Base-by-base conservation (phyloP, 192 early-diverging fungal genomes). In the Polychytrium aggregatum region DNA sequence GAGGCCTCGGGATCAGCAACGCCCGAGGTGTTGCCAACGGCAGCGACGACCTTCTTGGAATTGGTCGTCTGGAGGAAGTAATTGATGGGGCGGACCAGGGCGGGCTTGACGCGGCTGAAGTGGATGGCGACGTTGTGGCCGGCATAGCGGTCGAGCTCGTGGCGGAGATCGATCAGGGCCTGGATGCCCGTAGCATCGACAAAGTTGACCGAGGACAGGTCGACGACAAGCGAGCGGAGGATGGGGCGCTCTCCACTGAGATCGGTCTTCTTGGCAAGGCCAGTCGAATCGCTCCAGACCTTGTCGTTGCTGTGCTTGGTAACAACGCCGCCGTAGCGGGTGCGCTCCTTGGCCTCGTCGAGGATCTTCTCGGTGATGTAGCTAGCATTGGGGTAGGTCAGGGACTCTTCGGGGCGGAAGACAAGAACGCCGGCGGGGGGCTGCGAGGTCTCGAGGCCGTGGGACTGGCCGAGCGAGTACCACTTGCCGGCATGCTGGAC, bases 181-280 rank as follows among this genome's bases (percentile, higher is more conserved):
- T 88, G 84, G 31, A 86, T 50, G 16, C 86, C 88, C 0, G 88
- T 86, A 17, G 78, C 75, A 52, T 95, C 91, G 36, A 92, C 69
- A 29, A 74, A 54, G 31, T 83, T 81, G 18, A 92, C 87, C 20
- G 74, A 79, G 0, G 79, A 67, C 41, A 95, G 78, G 55, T 95
- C 91, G 41, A 95, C 71, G 27, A 95, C 67, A 20, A 90, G 57
- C 0, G 87, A 81, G 20, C 73, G 66, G 18, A 92, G 65, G 3
- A 62, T 48, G 10, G 53, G 64, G 17, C 62, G 55, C 7, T 31
- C 52, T 20, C 57, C 54, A 10, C 37, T 3, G 10, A 52, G 52
- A 16, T 67, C 52, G 9, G 55, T 52, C 36, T 48, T 36, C 45
- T n/a, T n/a, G n/a, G 52, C 48, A 4, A 57, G 22, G 18, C 13